Evolutionary conservation across 2,329 filamentous ascomycete species (phyloP).

Genomic region (Neospermospora avenae): DNA sequence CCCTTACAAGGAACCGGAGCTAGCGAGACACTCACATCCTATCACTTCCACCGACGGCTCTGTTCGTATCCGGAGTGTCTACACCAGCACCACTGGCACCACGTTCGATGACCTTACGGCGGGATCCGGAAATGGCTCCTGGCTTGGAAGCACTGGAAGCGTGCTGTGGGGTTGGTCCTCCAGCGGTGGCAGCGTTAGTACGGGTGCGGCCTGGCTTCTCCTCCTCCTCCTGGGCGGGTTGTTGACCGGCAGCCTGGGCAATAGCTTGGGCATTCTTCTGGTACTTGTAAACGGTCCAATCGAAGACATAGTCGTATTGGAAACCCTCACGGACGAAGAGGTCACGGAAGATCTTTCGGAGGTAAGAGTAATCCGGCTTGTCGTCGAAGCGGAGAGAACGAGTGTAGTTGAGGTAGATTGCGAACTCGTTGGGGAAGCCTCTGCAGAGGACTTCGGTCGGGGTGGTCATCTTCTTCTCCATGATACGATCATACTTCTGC

Average conservation of each 20-base stretch:
- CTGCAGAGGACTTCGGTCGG: conserved; percentile 98
- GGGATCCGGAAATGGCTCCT: conserved; percentile 69
- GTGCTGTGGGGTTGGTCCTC: conserved; percentile 50
- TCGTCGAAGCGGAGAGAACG: conserved; percentile 98
- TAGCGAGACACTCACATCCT: conserved; percentile 85
- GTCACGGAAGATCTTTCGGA: conserved; percentile 99
- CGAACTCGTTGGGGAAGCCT: conserved; percentile 98
- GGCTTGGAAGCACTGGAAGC: conserved; percentile 63
- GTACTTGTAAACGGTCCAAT: conserved; percentile 99
- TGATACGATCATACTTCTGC: conserved; percentile 99
- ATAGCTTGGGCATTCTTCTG: conserved; percentile 98
- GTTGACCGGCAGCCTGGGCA: conserved; percentile 70
- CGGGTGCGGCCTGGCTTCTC: conserved; percentile 71
- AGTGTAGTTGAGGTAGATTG: conserved; percentile 99
- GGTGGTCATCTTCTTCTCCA: conserved; percentile 99
- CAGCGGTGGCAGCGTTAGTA: conserved; percentile 62
- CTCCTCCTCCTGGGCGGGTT: conserved; percentile 66
- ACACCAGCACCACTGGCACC: conserved; percentile 50
- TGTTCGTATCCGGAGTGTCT: conserved; percentile 70
- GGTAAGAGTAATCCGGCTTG: conserved; percentile 99
- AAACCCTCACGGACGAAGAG: conserved; percentile 98
- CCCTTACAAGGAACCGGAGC: conserved; percentile 73
- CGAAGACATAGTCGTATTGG: conserved; percentile 99
- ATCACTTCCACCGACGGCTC: conserved; percentile 76
- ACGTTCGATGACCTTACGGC: conserved; percentile 80